Evolutionary conservation across 164 flowering plant genomes (phyloP).

Genomic region (Magnolia sinica): DNA sequence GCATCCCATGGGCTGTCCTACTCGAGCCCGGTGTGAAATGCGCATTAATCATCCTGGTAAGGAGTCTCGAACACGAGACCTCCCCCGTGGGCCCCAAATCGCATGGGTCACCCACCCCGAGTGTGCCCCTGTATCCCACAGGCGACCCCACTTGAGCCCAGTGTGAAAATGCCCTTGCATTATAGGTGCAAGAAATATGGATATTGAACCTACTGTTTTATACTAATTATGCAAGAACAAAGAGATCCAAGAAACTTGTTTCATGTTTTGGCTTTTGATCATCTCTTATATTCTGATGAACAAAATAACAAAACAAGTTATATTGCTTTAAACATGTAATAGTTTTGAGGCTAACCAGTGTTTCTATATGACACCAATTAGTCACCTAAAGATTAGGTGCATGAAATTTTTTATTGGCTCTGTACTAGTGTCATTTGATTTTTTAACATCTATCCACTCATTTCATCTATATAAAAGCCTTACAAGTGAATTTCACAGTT

Average conservation of each 20-base stretch:
- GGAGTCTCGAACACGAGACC: no score
- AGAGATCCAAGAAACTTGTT: neutral
- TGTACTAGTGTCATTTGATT: neutral
- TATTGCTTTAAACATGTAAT: neutral
- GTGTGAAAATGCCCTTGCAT: no score
- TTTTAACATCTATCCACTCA: neutral
- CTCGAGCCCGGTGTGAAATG: no score
- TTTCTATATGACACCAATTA: neutral
- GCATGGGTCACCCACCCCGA: no score
- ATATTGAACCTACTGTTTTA: no score
- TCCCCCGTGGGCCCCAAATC: no score
- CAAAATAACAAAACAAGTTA: neutral
- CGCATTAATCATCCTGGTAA: no score
- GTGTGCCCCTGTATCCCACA: no score
- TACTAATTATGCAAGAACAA: neutral
- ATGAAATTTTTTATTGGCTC: neutral
- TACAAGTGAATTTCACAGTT: neutral
- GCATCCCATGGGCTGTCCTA: no score
- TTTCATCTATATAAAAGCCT: neutral
- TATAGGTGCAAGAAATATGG: no score
- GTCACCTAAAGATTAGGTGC: neutral
- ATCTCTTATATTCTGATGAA: neutral
- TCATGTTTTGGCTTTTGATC: neutral
- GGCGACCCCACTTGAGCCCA: no score
- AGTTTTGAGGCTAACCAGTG: neutral